Evolutionary conservation across 345 rosid species (phyloP).

Genomic region (Isatis tinctoria): DNA sequence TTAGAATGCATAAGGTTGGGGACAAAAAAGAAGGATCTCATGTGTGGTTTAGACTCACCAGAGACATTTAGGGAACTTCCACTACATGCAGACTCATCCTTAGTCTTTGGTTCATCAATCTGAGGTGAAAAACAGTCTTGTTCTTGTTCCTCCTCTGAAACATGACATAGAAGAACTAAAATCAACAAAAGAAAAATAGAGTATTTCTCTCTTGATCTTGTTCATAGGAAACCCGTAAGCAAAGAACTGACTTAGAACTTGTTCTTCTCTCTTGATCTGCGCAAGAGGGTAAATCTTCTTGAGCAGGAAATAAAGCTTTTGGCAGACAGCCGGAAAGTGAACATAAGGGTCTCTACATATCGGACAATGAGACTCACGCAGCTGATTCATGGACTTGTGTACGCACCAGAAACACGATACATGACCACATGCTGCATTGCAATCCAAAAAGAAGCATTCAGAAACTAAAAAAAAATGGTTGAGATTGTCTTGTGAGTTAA

Average conservation of each 20-base stretch:
- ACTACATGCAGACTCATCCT: conserved; percentile 23
- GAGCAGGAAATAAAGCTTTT: conserved; percentile 58
- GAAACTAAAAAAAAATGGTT: not conserved
- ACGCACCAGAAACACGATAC: conserved; percentile 95
- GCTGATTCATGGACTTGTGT: conserved; percentile 48
- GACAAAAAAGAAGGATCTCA: not conserved
- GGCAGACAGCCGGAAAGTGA: conserved; percentile 67
- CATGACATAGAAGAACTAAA: conserved; percentile 6
- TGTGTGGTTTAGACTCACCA: conserved; percentile 9
- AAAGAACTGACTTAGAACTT: conserved; percentile 46
- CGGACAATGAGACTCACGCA: conserved; percentile 53
- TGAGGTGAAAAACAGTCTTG: conserved; percentile 46
- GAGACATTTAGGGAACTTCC: conserved; percentile 16
- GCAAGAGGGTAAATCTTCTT: conserved; percentile 61
- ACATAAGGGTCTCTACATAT: conserved; percentile 58
- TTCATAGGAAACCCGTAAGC: too few species aligned
- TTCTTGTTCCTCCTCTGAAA: conserved; percentile 58
- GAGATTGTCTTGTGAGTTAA: not conserved
- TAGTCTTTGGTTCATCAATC: conserved; percentile 30
- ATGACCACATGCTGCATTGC: conserved; percentile 75
- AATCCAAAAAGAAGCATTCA: not conserved
- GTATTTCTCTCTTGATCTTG: too few species aligned
- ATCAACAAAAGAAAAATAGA: not conserved
- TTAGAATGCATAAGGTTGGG: not conserved
- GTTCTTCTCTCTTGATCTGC: conserved; percentile 50